Base-by-base conservation (phyloP, 176 grass and related monocot species). In the Ensete ventricosum region DNA sequence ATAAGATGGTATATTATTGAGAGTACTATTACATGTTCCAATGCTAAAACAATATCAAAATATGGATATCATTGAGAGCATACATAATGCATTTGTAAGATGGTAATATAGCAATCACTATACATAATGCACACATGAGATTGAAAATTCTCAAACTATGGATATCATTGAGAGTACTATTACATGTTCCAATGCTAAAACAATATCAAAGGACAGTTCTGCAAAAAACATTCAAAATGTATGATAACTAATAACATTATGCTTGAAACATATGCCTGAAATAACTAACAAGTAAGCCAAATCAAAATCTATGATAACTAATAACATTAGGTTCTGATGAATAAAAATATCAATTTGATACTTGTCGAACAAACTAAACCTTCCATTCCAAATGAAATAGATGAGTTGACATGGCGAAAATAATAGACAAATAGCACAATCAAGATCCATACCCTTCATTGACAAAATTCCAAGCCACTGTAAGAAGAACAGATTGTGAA, bases 391-490 rank as follows among this genome's bases (percentile, higher is more conserved):
- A 14, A 54, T 9, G 74, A 43, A 89, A 82, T 54, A 54, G 14
- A 77, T 48, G 12, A 86, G 63, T 51, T 23, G 16, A 76, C 75
- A 63, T 57, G 14, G 48, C 78, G 52, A 84, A 77, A 75, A 67
- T 48, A 26, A 84, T 69, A 76, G 16, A 25, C 62, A 76, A 21
- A 29, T 62, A 73, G 34, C 19, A 17, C 74, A 51, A 34, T 54
- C n/a, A 57, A 79, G 75, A 88, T 82, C 67, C 92, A 81, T 92
- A 96, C 92, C 92, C 89, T 92, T 96, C 87, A 29, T 62, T 89
- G 63, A 96, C 82, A 71, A 96, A 73, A 87, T 85, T 92, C 86
- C 80, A 89, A 78, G 92, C 86, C 67, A 92, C 16, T 59, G 76
- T 80, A 96, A 78, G 85, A 43, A 96, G 82, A 63, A 81, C 50